Percentiles rank a stretch among this genome's conserved stretches.
These are phyloP conservation scores for Malus hybrid DNA, from an alignment of 331 rosid genomes.

Conservation along the genomic window DNA sequence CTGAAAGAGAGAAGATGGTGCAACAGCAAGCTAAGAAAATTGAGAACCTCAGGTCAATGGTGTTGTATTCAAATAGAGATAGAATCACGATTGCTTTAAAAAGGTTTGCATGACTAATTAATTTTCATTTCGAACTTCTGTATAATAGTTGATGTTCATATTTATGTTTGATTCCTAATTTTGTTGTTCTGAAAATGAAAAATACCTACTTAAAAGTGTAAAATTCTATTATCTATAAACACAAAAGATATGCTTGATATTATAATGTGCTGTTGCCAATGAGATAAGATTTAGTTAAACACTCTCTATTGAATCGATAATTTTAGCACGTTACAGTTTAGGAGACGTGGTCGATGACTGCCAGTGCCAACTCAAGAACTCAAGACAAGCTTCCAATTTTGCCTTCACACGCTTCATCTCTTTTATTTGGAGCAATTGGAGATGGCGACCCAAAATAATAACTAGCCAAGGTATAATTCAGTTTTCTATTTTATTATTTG, in stretches of 20 bases:
- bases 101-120: slow-evolving; percentile 45
- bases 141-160: not conserved
- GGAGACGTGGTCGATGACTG: no score
- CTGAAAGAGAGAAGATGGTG: slow-evolving; percentile 80
- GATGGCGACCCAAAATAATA: no score
- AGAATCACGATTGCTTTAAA: slow-evolving; percentile 45
- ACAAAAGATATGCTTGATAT: not conserved
- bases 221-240: not conserved
- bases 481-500: no score
- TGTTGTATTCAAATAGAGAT: slow-evolving; percentile 79
- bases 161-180: not conserved
- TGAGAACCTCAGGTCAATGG: slow-evolving; percentile 87
- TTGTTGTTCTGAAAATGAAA: not conserved
- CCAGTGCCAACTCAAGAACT: no score
- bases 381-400: no score
- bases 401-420: no score
- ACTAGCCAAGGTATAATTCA: no score
- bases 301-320: no score
- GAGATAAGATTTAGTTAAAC: not conserved
- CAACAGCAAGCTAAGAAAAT: slow-evolving; percentile 87
- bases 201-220: not conserved
- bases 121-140: not conserved
- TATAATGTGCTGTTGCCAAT: not conserved
- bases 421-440: no score
- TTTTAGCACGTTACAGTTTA: no score